Evolutionary conservation across 495 filamentous ascomycete species (phyloP), one percentile per base, ranked within the genome.

Genomic region (Aspergillus baeticus): DNA sequence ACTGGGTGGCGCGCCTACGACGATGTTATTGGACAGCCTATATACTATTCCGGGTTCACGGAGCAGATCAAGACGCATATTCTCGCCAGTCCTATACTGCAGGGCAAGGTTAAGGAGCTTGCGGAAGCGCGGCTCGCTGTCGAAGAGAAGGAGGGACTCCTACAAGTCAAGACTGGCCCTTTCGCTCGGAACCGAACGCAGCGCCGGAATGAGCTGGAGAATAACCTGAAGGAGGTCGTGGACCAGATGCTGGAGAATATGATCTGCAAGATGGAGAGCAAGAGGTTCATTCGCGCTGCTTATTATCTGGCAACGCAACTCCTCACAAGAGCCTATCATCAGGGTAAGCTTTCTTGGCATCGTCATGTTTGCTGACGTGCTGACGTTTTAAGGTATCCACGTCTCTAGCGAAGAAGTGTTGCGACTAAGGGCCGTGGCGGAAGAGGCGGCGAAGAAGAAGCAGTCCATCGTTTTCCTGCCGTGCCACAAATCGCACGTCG

Each of bases 211-310:
- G 80, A 85, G 55, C 80, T 90, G 54, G 81, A 86, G 59, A 76
- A 77, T 55, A 86, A 82, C 50, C 70, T 88, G 31, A 77, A 81
- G 45, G 86, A 96, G 63, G 91, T 94, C 3, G 88, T 89, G 21
- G 87, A 94, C 56, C 81, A 84, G 41, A 84, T 93, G 78, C 88
- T 91, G 54, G 89, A 96, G 63, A 85, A 87, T 44, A 98, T 98
- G 94, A 96, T 98, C 51, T 97, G 94, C 81, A 98, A 98, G 72
- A 92, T 97, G 77, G 94, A 98, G 74, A 95, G 88, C 74, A 96
- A 93, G 67, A 77, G 81, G 22, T 97, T 98, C 63, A 97, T 98
- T 61, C 76, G 94, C 21, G 83, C 87, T 14, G 93, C 94, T 47
- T 98, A 98, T 68, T 98, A 96, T 72, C 60, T 96, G 44, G 80